These are phyloP conservation scores for Psidium friedrichsthalianum DNA, from an alignment of 345 rosid species.

Conservation along the genomic window DNA sequence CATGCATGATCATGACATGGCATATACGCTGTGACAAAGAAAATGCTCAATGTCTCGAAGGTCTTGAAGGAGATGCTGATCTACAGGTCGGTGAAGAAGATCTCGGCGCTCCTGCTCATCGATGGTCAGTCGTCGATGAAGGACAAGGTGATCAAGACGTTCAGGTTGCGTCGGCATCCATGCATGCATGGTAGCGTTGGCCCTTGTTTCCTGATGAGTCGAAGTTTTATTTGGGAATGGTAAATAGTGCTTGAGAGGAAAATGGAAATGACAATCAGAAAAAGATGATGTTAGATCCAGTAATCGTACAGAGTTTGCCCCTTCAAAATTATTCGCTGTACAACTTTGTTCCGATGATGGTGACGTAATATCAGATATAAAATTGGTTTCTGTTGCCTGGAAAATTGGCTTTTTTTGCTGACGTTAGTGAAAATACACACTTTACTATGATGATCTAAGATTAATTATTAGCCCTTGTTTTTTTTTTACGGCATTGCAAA, in stretches of 20 bases:
- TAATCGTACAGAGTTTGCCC: too few species aligned
- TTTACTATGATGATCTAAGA: not conserved
- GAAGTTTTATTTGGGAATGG: constrained; percentile 14
- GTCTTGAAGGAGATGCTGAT: constrained; percentile 22
- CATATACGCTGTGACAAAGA: constrained; percentile 11
- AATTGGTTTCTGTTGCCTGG: not conserved
- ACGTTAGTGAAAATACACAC: not conserved
- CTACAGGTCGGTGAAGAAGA: constrained; percentile 17
- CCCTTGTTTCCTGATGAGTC: constrained; percentile 18
- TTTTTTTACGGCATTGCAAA: not conserved
- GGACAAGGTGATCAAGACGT: constrained; percentile 14
- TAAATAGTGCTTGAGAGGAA: not conserved
- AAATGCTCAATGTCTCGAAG: constrained; percentile 6
- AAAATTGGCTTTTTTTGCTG: not conserved
- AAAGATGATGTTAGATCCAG: not conserved
- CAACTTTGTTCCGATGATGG: not conserved
- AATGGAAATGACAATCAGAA: not conserved
- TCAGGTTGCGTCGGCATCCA: constrained; percentile 13
- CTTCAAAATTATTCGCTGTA: not conserved
- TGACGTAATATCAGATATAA: not conserved
- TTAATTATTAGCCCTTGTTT: not conserved
- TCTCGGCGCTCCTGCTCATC: constrained; percentile 15
- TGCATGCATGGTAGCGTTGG: constrained; percentile 14
- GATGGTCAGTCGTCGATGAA: constrained; percentile 15
- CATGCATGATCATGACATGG: not conserved